Base-by-base conservation (phyloP, 257 asterid genomes). In the Agastache rugosa region DNA sequence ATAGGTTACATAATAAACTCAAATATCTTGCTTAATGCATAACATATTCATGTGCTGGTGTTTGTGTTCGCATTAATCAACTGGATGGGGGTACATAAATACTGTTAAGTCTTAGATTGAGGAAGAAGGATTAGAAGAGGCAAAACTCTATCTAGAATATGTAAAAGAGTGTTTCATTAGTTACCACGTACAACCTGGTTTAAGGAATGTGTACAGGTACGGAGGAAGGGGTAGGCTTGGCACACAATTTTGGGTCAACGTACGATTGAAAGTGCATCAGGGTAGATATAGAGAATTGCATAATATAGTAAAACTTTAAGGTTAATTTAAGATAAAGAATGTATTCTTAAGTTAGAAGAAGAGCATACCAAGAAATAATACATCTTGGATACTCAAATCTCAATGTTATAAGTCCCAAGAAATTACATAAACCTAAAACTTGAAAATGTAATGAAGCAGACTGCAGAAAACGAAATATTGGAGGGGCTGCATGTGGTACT, bases 1-100 rank as follows among this genome's bases (percentile, higher is more conserved):
- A 64, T 64, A 64, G 65, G 48, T 59, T 25, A 66, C 73, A 27
- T n/a, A 63, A 41, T 2, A 37, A 39, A 74, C 12, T 29, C 20
- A 20, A 29, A 17, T 8, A 58, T 44, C 67, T 64, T 64, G 8
- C 44, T 41, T 19, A 27, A 47, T 20, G 47, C 47, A 55, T 65
- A 42, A 16, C 19, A 6, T 19, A 48, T 48, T 48, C 23, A 5
- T 48, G 3, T n/a, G 19, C 39, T 14, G 25, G 42, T 75, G 29
- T 44, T 63, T 39, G 35, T 55, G 35, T 11, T 22, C n/a, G 3
- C 5, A 11, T 55, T 11, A 23, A 55, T 55, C 16, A 7, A 22
- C 54, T 16, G 20, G n/a, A 3, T 48, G 9, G 20, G 23, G n/a
- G 22, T 48, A n/a, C 7, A 48, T 48, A 15, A n/a, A 6, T n/a